phyloP scores from a whole-genome alignment of 2,329 filamentous ascomycete genomes.

The Apiospora aurea region DNA sequence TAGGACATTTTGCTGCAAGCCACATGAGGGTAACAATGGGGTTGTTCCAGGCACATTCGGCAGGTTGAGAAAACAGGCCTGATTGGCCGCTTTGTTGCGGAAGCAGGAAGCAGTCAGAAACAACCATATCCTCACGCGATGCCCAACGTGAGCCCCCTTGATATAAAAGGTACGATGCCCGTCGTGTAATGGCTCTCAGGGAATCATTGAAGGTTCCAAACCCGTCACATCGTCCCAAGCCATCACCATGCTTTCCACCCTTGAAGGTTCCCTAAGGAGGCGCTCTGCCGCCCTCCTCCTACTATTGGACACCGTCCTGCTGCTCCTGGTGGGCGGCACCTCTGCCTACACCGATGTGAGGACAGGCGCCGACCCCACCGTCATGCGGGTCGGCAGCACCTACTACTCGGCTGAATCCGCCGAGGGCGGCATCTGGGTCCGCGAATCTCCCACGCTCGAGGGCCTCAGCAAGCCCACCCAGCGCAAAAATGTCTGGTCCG shows the following conservation, averaged over 20 bases:
- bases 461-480: slow-evolving; percentile 28
- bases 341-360: slow-evolving; percentile 28
- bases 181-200: neutral
- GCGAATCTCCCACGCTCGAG: slow-evolving; percentile 31
- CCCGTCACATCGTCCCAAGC: neutral
- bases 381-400: slow-evolving; percentile 31
- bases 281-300: slow-evolving; percentile 16
- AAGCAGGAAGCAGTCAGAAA: neutral
- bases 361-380: slow-evolving; percentile 33
- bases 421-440: slow-evolving; percentile 32
- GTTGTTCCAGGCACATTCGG: neutral
- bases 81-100: neutral
- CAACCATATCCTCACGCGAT: neutral
- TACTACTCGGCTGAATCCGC: slow-evolving; percentile 37
- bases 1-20: neutral
- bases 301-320: neutral
- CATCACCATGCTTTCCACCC: slow-evolving; percentile 9
- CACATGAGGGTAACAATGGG: neutral
- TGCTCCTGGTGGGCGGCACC: slow-evolving; percentile 26
- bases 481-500: slow-evolving; percentile 32
- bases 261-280: neutral
- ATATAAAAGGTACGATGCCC: neutral
- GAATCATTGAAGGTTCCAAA: neutral
- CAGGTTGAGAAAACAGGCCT: neutral
- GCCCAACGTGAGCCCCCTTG: neutral